Base-by-base conservation (phyloP, 495 filamentous ascomycete genomes). In the Penicillium paradoxum region DNA sequence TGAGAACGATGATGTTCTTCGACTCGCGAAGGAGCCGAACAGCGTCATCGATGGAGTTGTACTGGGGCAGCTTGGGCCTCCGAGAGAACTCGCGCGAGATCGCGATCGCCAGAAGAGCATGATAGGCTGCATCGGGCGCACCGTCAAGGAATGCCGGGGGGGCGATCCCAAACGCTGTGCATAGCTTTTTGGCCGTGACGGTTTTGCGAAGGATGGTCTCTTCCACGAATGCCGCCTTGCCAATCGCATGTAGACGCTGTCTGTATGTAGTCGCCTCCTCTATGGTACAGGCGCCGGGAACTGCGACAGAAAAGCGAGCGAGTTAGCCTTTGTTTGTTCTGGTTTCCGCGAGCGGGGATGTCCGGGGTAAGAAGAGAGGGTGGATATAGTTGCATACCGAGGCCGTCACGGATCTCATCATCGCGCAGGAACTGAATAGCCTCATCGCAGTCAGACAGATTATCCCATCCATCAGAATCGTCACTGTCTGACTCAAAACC, bases 1-100 rank as follows among this genome's bases (percentile, higher is more conserved):
- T 97, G 39, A 98, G 77, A 33, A 98, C 89, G 53, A 98, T 83
- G 63, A 97, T 90, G 62, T 95, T 96, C 54, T 82, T 78, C 9
- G 85, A 80, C 59, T 81, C 78, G 55, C 84, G 77, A 7, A 98
- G 76, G 14, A 98, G 73, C 8, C 75, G 65, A 7, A 92, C 90
- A 4, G 89, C 95, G 69, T 97, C 91, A 48, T 96, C 87, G 39
- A 97, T 72, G 6, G 85, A 83, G 69, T 96, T 97, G 70, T 89
- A 91, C 58, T 88, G 76, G 13, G 77, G 69, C 15, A 97, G 77
- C 70, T 95, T 96, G 36, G 78, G 82, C 27, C 93, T 80, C 66
- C 89, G 90, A 19, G 80, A 80, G 54, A 96, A 78, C 65, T 96
- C 91, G n/a, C 90, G 82, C 27, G 80, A 80, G 45, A 98, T 83